Base-by-base conservation (phyloP, 2,329 filamentous ascomycete genomes). In the Beauveria asiatica region DNA sequence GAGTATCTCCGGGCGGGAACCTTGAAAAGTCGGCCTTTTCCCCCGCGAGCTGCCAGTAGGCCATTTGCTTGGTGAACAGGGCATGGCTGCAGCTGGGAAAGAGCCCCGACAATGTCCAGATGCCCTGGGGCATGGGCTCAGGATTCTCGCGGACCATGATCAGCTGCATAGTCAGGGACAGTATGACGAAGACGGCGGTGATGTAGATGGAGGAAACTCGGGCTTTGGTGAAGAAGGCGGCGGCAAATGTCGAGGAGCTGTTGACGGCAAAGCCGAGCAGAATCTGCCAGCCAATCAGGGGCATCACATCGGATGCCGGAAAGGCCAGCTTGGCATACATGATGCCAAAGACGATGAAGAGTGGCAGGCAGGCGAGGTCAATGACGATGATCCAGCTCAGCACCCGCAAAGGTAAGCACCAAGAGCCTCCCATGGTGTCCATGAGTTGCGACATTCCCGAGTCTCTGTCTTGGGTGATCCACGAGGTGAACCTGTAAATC, bases 231-330 rank as follows among this genome's bases (percentile, higher is more conserved):
- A 76, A 75, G 62, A 74, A 76, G 16, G 72, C 64, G 0, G 73
- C 69, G 1, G 68, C 72, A 2, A 87, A 87, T 9, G 88, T 79
- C 16, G 79, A 83, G 46, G 83, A 83, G n/a, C 89, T 76, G 4
- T 87, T 88, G 19, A 87, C 81, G 71, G 70, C 66, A 70, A 76
- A 59, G 67, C 81, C 61, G 68, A 80, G 64, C 71, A 79, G 63
- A 65, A 78, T 70, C 75, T 85, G 72, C 74, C 73, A 75, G 52
- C 70, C 69, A 59, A 76, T 70, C n/a, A 70, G 62, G 2, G 54
- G 54, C 54, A 48, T 37, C 11, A 57, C 44, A 7, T 46, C 42
- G 3, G 54, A 57, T 16, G 19, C 27, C 3, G 54, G 54, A 25
- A 57, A 57, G 1, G 54, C 44, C 6, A 57, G n/a, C 27, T 37